Evolutionary conservation across 768 basidiomycete genomes (phyloP).

Genomic region (Cystofilobasidium ferigula): DNA sequence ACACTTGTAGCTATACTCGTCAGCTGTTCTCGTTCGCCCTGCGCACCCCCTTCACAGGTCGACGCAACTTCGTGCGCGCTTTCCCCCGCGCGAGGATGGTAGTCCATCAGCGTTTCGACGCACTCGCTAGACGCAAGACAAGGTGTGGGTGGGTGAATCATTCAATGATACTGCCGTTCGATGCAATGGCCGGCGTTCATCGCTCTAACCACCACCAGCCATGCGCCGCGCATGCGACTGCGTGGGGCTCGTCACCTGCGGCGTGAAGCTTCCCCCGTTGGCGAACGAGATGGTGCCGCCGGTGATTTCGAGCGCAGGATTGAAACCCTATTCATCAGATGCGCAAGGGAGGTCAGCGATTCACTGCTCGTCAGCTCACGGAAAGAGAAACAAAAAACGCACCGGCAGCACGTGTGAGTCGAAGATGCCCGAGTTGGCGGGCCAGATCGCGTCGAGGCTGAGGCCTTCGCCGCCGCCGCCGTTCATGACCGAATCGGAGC

Average conservation of each 20-base stretch:
- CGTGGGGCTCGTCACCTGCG: neutral
- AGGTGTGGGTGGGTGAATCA: too few relatives aligned
- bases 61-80: too few relatives aligned
- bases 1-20: too few relatives aligned
- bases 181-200: too few relatives aligned
- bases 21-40: too few relatives aligned
- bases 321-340: neutral
- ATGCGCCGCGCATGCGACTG: neutral
- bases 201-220: too few relatives aligned
- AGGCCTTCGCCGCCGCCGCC: neutral
- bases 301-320: neutral
- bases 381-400: neutral
- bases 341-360: too few relatives aligned
- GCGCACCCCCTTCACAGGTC: too few relatives aligned
- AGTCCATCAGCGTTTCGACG: too few relatives aligned
- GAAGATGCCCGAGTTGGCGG: slow-evolving; percentile 1
- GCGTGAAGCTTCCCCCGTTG: neutral
- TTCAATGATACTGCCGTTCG: too few relatives aligned
- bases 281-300: neutral
- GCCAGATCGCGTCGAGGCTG: slow-evolving; percentile 5
- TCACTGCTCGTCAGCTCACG: neutral
- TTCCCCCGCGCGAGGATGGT: too few relatives aligned
- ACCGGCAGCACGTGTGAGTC: slow-evolving; percentile 4
- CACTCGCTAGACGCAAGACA: too few relatives aligned
- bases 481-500: neutral